Evolutionary conservation across 805 yeast genomes (phyloP).

Genomic region (Debaryomyces tyrocola): DNA sequence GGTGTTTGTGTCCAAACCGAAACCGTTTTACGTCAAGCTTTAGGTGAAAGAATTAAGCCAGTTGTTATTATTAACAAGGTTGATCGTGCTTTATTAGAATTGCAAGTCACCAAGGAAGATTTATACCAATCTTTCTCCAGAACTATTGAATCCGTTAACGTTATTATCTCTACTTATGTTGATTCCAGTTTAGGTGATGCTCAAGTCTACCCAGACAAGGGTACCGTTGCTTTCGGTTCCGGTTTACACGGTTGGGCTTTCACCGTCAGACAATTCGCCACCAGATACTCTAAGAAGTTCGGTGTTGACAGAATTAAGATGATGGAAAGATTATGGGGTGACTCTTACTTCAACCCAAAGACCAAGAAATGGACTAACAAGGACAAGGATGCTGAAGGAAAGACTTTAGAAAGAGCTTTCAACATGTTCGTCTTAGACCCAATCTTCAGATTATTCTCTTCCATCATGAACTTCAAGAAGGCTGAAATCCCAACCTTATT

Average conservation of each 20-base stretch:
- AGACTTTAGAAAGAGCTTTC: conserved; percentile 97
- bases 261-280: conserved; percentile 98
- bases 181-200: conserved; percentile 91
- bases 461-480: conserved; percentile 99
- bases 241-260: conserved; percentile 99
- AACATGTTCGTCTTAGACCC: conserved; percentile 99
- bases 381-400: conserved; percentile 94
- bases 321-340: conserved; percentile 99
- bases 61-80: conserved; percentile 98
- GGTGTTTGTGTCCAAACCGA: conserved; percentile 99
- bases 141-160: conserved; percentile 99
- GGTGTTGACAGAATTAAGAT: conserved; percentile 98
- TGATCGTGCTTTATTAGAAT: conserved; percentile 98
- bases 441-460: conserved; percentile 93
- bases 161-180: conserved; percentile 91
- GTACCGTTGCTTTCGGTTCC: conserved; percentile 99
- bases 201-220: conserved; percentile 98
- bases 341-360: conserved; percentile 99
- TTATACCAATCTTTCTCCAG: conserved; percentile 97
- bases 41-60: conserved; percentile 99
- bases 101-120: conserved; percentile 98
- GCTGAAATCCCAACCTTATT: conserved; percentile 91
- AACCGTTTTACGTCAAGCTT: conserved; percentile 98
- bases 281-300: conserved; percentile 97
- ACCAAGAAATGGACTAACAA: conserved; percentile 99